A percentile compares a stretch with the other conserved stretches of the same genome.
These are phyloP conservation scores for Rhizopus delemar DNA, from an alignment of 371 early-diverging fungal species.

Conservation along the genomic window DNA sequence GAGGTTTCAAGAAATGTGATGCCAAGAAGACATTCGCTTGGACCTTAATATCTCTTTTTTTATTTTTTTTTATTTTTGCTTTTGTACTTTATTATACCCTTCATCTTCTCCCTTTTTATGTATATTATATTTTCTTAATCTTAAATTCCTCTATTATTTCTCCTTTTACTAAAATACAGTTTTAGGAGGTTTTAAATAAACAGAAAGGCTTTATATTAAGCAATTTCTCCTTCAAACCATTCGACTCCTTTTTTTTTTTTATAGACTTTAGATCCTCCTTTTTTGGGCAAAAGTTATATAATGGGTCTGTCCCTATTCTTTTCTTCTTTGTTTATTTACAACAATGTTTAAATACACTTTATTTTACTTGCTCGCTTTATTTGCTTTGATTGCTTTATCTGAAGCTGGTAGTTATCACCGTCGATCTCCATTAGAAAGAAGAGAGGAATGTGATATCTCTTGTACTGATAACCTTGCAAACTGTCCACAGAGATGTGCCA, in stretches of 20 bases:
- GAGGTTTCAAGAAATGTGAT: conserved; percentile 2
- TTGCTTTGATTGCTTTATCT: background rate
- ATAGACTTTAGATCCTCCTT: background rate
- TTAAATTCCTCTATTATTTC: background rate
- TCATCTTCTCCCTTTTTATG: conserved; percentile 2
- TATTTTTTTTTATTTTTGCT: no score
- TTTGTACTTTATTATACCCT: conserved; percentile 7
- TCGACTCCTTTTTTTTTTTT: no score
- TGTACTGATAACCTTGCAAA: background rate
- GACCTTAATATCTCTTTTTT: conserved; percentile 1
- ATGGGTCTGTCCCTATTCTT: conserved; percentile 1
- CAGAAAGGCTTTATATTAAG: no score
- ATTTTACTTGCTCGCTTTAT: background rate
- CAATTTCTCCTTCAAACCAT: no score
- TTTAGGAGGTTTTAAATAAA: no score
- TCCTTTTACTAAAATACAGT: background rate
- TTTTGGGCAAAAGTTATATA: background rate
- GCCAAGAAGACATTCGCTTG: conserved; percentile 25
- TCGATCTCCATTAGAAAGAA: background rate
- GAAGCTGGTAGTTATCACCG: conserved; percentile 19
- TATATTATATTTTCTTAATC: background rate
- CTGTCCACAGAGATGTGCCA: conserved; percentile 8
- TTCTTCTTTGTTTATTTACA: background rate
- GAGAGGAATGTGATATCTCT: conserved; percentile 19
- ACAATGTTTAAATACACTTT: background rate